phyloP scores from a whole-genome alignment of 2,329 filamentous ascomycete genomes.

The Epichloe uncinata region DNA sequence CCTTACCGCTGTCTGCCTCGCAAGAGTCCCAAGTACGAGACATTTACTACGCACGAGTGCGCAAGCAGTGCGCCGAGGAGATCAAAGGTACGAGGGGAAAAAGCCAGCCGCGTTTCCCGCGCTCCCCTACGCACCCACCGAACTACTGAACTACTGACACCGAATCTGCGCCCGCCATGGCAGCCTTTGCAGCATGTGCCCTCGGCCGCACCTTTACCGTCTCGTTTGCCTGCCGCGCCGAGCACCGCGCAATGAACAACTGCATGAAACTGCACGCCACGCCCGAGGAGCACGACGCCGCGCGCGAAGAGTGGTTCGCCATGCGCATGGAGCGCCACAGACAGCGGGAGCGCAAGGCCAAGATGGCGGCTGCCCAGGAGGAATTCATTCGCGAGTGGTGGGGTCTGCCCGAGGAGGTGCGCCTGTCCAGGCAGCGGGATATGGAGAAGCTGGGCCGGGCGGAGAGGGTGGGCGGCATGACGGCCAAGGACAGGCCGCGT shows the following conservation, averaged over 20 bases:
- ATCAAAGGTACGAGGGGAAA: slow-evolving; percentile 51
- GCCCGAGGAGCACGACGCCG: slow-evolving; percentile 71
- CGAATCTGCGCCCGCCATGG: not conserved
- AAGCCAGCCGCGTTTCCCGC: not conserved
- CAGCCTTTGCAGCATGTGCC: slow-evolving; percentile 81
- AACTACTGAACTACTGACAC: not conserved
- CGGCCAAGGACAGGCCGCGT: slow-evolving; percentile 21
- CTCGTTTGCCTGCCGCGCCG: slow-evolving; percentile 69
- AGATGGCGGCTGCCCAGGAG: slow-evolving; percentile 48
- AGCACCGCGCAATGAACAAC: slow-evolving; percentile 77
- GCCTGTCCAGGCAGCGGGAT: slow-evolving; percentile 34
- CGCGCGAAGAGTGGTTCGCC: slow-evolving; percentile 87
- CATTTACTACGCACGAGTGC: slow-evolving; percentile 67
- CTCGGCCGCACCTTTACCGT: slow-evolving; percentile 74
- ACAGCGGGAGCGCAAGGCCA: slow-evolving; percentile 51
- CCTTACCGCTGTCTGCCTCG: slow-evolving; percentile 66
- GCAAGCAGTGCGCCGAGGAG: slow-evolving; percentile 60
- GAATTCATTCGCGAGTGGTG: slow-evolving; percentile 55
- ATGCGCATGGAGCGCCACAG: slow-evolving; percentile 55
- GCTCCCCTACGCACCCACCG: no score
- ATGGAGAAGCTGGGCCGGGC: slow-evolving; percentile 35
- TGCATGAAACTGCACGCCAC: slow-evolving; percentile 88
- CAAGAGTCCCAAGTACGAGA: slow-evolving; percentile 75
- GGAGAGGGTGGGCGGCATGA: slow-evolving; percentile 43
- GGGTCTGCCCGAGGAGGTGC: slow-evolving; percentile 45